Percentiles rank a stretch among this genome's conserved stretches.
These are phyloP conservation scores for Jacaranda mimosifolia DNA, from an alignment of 257 asterid species.

Conservation along the genomic window DNA sequence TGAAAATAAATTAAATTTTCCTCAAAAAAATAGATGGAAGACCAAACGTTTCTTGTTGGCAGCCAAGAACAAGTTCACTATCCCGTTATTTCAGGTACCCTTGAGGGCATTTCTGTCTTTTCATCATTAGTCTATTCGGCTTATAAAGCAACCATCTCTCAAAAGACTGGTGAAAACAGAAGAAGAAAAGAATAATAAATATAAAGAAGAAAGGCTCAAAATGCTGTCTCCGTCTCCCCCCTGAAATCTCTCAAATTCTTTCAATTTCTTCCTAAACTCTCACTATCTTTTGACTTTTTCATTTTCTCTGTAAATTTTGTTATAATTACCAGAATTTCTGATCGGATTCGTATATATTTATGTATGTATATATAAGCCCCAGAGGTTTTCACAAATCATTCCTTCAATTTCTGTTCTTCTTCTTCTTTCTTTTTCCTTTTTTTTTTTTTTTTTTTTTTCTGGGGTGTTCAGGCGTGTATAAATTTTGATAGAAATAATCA, in stretches of 20 bases:
- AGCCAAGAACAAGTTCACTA: slow-evolving; percentile 9
- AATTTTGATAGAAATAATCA: slow-evolving; percentile 19
- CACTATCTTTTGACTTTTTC: slow-evolving; percentile 15
- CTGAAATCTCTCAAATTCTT: not conserved
- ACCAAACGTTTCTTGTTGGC: not conserved
- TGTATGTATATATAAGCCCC: slow-evolving; percentile 13
- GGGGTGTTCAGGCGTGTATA: not conserved
- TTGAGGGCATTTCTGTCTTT: slow-evolving; percentile 49
- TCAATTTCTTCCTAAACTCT: slow-evolving; percentile 36
- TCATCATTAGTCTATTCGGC: slow-evolving; percentile 17
- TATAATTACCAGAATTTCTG: not conserved
- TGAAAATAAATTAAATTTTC: no score
- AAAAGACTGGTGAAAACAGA: slow-evolving; percentile 1
- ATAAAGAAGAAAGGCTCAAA: slow-evolving; percentile 27
- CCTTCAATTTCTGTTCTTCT: slow-evolving; percentile 17
- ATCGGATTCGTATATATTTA: slow-evolving; percentile 38
- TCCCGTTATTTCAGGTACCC: slow-evolving; percentile 50
- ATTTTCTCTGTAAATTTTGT: slow-evolving; percentile 7
- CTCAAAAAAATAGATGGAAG: no score
- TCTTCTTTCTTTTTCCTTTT: not conserved
- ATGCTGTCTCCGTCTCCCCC: slow-evolving; percentile 33
- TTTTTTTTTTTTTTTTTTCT: not conserved
- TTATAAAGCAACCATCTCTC: slow-evolving; percentile 31
- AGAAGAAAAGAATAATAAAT: slow-evolving; percentile 32
- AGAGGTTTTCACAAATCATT: not conserved